Evolutionary conservation across 495 filamentous ascomycete genomes (phyloP), one percentile per base, ranked within the genome.

Genomic region (Hypoxylon subgilvum): DNA sequence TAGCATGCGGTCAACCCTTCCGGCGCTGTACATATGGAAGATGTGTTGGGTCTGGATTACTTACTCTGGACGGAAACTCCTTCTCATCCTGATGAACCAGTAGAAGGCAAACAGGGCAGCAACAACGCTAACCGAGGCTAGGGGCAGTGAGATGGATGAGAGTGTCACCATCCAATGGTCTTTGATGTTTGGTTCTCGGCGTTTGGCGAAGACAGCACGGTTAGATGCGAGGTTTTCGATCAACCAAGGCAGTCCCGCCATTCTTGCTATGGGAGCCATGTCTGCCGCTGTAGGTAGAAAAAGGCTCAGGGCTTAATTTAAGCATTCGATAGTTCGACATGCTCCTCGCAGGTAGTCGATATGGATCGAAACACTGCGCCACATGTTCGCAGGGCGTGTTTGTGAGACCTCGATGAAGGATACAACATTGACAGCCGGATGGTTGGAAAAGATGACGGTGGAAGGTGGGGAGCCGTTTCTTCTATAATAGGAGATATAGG

Each of bases 41-140:
- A 23, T 12, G 13, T 5, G 34, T 16, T 23, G 5, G 23, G 18
- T 44, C 17, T 40, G 27, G 28, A 56, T 51, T n/a, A 69, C 79
- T 74, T 82, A 87, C 87, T 86, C 84, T 67, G 90, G 88, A 43
- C 88, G 81, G 69, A 90, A 92, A 38, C 75, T 83, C 65, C 85
- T 80, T 61, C 82, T 79, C 88, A 92, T 92, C 62, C 82, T 81
- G 34, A 82, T 72, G 70, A 92, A 89, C 86, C 86, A 90, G 69
- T 87, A 91, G 43, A 86, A 74, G 14, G 84, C 72, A 34, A 76
- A 63, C 4, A 84, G 51, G 0, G 77, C 76, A 10, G 78, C 70
- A 6, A 79, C 13, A 18, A 88, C 67, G 55, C 83, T 86, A 69
- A 87, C 57, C 0, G 74, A 67, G 16, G 78, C 67, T 17, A 80